A percentile compares a stretch with the other conserved stretches of the same genome.
These are phyloP conservation scores for Mycena citricolor DNA, from an alignment of 1,284 basidiomycete species.

Conservation along the genomic window DNA sequence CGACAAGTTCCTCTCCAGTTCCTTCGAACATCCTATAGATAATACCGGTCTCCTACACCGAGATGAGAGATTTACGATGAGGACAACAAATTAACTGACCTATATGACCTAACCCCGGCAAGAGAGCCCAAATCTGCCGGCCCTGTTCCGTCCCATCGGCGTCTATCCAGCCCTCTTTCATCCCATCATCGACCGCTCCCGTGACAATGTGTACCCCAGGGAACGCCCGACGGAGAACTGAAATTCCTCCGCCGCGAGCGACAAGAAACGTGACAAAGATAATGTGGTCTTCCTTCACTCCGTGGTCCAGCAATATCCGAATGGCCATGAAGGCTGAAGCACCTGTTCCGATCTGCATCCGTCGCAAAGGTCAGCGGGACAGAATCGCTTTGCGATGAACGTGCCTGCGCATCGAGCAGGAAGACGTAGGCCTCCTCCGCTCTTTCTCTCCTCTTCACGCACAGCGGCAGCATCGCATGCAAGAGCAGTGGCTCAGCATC, in stretches of 20 bases:
- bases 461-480: constrained; percentile 76
- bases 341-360: constrained; percentile 82
- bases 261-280: constrained; percentile 91
- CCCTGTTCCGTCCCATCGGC: constrained; percentile 48
- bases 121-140: constrained; percentile 71
- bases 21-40: too few species aligned
- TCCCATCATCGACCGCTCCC: constrained; percentile 74
- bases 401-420: constrained; percentile 87
- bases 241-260: constrained; percentile 75
- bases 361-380: neutral
- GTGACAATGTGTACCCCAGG: constrained; percentile 81
- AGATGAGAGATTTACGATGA: neutral
- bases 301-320: constrained; percentile 93
- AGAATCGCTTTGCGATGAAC: constrained; percentile 2
- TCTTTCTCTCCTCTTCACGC: constrained; percentile 60
- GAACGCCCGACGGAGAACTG: constrained; percentile 79
- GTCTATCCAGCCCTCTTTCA: constrained; percentile 72
- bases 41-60: constrained; percentile 43
- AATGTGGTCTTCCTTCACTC: constrained; percentile 82
- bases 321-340: constrained; percentile 97
- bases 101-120: constrained; percentile 82
- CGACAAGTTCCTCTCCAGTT: too few species aligned
- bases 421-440: constrained; percentile 81
- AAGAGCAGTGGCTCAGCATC: constrained; percentile 90
- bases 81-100: constrained; percentile 43